Evolutionary conservation across 1,284 basidiomycete species (phyloP).

Genomic region (Thecaphora thlaspeos): DNA sequence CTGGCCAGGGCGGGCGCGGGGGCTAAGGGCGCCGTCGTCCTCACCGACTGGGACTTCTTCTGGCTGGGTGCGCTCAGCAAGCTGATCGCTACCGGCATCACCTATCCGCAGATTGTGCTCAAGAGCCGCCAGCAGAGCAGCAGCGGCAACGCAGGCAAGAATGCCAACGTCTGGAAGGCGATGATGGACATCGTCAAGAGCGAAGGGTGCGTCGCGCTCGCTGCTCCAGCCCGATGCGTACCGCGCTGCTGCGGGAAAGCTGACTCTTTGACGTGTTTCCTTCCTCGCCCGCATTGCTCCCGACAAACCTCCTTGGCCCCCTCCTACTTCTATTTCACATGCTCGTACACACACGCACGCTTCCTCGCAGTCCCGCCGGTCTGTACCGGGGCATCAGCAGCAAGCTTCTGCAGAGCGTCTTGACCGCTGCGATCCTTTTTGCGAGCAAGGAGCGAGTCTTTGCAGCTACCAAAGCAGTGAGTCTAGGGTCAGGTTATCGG

Average conservation of each 20-base stretch:
- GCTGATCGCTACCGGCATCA: constrained; percentile 54
- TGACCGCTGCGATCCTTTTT: constrained; percentile 57
- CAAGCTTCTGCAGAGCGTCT: constrained; percentile 54
- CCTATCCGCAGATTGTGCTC: constrained; percentile 57
- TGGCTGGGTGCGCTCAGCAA: constrained; percentile 55
- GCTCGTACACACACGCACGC: too few species aligned
- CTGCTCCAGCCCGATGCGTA: too few species aligned
- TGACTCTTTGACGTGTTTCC: too few species aligned
- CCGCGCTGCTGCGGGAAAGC: too few species aligned
- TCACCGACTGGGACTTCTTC: constrained; percentile 56
- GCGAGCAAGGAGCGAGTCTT: constrained; percentile 55
- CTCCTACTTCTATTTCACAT: too few species aligned
- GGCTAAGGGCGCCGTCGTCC: constrained; percentile 15
- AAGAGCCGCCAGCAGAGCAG: constrained; percentile 56
- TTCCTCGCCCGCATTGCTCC: too few species aligned
- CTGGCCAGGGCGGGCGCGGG: constrained; percentile 24
- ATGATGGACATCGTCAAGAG: constrained; percentile 55
- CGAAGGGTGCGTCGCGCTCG: constrained; percentile 32
- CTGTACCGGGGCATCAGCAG: constrained; percentile 55
- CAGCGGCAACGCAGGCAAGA: constrained; percentile 32
- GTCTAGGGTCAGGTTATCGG: too few species aligned
- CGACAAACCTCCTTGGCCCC: too few species aligned
- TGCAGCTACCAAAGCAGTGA: constrained; percentile 35
- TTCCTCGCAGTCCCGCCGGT: constrained; percentile 40
- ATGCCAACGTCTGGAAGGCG: constrained; percentile 53